Evolutionary conservation across 768 basidiomycete genomes (phyloP).

Genomic region (Psilocybe azurescens): DNA sequence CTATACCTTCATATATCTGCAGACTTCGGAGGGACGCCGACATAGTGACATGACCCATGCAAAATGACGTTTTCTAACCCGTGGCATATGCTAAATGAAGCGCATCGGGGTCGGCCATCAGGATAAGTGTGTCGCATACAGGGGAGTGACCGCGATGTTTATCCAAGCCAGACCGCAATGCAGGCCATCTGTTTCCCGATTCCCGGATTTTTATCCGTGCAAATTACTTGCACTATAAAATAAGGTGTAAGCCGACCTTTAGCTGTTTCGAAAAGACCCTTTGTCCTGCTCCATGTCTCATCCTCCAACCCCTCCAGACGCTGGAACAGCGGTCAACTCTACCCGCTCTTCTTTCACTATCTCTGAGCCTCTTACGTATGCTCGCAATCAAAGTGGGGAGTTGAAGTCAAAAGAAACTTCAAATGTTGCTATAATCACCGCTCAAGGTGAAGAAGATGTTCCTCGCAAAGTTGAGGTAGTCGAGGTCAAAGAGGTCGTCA

Average conservation of each 20-base stretch:
- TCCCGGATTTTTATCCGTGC: not conserved
- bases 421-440: slow-evolving; percentile 15
- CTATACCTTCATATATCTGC: not conserved
- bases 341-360: slow-evolving; percentile 16
- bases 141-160: not conserved
- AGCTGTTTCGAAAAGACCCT: slow-evolving; percentile 2
- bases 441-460: slow-evolving; percentile 29
- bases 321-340: slow-evolving; percentile 4
- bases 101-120: slow-evolving; percentile 11
- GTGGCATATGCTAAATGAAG: not conserved
- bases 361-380: not conserved
- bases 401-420: not conserved
- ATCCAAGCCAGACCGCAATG: not conserved
- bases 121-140: not conserved
- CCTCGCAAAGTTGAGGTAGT: slow-evolving; percentile 18
- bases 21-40: not conserved
- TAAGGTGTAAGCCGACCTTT: not conserved
- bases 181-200: not conserved
- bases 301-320: slow-evolving; percentile 2
- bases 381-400: not conserved
- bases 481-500: not conserved
- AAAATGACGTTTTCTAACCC: not conserved
- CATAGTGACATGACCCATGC: not conserved
- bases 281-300: slow-evolving; percentile 4
- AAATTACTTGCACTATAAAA: not conserved